Evolutionary conservation across 2,329 filamentous ascomycete species (phyloP).

Genomic region (Talaromyces sp.): DNA sequence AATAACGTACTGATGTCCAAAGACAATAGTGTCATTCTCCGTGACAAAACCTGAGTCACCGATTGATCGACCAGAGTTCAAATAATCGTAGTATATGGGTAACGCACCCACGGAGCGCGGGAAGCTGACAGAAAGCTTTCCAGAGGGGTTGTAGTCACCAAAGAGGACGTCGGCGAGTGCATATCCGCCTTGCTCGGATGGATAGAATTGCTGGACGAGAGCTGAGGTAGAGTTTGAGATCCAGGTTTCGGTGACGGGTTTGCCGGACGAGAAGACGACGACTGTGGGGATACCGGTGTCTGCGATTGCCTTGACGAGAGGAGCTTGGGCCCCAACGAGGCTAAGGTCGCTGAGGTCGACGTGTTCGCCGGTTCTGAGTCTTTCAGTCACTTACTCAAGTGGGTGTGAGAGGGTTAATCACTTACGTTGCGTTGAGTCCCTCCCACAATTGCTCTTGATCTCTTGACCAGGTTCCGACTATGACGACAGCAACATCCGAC

Average conservation of each 20-base stretch:
- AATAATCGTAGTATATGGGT: slow-evolving; percentile 69
- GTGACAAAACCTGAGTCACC: slow-evolving; percentile 52
- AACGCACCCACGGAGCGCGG: slow-evolving; percentile 64
- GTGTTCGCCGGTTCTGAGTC: slow-evolving; percentile 61
- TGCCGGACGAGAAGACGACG: slow-evolving; percentile 66
- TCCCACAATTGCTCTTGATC: slow-evolving; percentile 70
- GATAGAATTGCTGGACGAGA: slow-evolving; percentile 72
- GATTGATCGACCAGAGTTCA: slow-evolving; percentile 60
- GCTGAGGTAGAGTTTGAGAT: slow-evolving; percentile 63
- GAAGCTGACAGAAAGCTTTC: slow-evolving; percentile 64
- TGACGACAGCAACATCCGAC: slow-evolving; percentile 68
- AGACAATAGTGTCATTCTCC: slow-evolving; percentile 59
- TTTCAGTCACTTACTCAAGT: background rate
- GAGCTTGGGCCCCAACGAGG: slow-evolving; percentile 67
- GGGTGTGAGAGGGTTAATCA: background rate
- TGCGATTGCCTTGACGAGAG: slow-evolving; percentile 64
- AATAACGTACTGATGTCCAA: slow-evolving; percentile 65
- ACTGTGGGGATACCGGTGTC: slow-evolving; percentile 65
- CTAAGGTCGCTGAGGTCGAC: slow-evolving; percentile 63
- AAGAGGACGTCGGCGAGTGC: slow-evolving; percentile 65
- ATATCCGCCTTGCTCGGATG: slow-evolving; percentile 64
- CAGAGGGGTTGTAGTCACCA: slow-evolving; percentile 63
- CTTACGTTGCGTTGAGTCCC: slow-evolving; percentile 63
- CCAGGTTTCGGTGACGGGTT: slow-evolving; percentile 71
- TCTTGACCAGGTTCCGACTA: slow-evolving; percentile 72